Percentiles rank a stretch among this genome's conserved stretches.
These are phyloP conservation scores for Serendipita indica DNA, from an alignment of 768 basidiomycete species.

Conservation along the genomic window DNA sequence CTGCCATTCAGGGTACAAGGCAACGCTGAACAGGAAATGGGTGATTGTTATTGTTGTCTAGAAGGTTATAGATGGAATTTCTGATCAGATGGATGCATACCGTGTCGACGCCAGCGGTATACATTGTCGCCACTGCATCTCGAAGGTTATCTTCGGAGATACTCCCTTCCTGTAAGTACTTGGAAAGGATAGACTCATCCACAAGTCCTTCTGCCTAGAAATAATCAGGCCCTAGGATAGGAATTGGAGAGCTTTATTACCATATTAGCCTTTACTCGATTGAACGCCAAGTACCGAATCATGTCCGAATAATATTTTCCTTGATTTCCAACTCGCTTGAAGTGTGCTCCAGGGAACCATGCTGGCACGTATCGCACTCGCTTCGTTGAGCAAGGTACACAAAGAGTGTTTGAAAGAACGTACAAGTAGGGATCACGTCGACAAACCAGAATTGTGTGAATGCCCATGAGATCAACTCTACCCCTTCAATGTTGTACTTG, in stretches of 20 bases:
- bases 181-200: background rate
- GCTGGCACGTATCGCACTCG: conserved; percentile 36
- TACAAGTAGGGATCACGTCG: background rate
- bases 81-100: background rate
- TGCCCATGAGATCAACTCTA: background rate
- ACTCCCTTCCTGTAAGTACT: background rate
- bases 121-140: background rate
- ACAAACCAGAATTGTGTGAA: background rate
- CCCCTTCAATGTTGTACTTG: background rate
- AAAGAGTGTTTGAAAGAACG: background rate
- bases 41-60: background rate
- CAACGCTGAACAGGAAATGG: background rate
- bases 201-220: background rate
- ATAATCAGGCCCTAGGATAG: background rate
- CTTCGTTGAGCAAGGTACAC: background rate
- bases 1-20: background rate
- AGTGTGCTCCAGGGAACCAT: conserved; percentile 55
- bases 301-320: background rate
- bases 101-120: background rate
- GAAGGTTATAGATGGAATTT: background rate
- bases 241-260: background rate
- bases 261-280: background rate
- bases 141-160: background rate
- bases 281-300: background rate
- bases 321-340: conserved; percentile 32